Base-by-base conservation (phyloP, 331 rosid genomes). In the Quercus phellos region DNA sequence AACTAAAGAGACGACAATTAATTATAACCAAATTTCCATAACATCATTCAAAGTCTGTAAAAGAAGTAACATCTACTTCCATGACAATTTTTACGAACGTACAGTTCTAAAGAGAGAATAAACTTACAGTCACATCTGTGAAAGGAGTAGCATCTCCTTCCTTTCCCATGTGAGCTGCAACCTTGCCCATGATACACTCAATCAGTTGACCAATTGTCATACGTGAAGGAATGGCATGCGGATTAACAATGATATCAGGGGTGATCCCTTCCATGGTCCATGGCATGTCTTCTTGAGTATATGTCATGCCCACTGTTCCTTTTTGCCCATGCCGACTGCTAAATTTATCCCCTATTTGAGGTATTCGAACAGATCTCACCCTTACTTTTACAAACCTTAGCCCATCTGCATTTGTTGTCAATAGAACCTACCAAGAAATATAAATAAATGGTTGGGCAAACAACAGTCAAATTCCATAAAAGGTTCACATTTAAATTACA, bases 131-230 rank as follows among this genome's bases (percentile, higher is more conserved):
- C 42, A 88, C 92, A 81, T 88, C 90, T 4, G 92, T 88, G 60
- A 88, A 88, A 27, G 92, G 92, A 42, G 92, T 88, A 26, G 99
- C 97, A 84, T 95, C 99, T 83, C 98, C 99, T 87, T 95, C 99
- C 84, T 90, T 95, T 79, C 99, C 99, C 96, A 95, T 90, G 85
- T 95, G 98, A 56, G 99, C 99, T 38, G 99, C 99, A 63, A 95
- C 99, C 93, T 95, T 95, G 68, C 98, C 99, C 97, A 95, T 95
- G 88, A 95, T 93, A 87, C 99, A 93, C 86, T 95, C 99, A 70
- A 95, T 95, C 70, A 95, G 98, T 88, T 95, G 99, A 66, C 99
- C 99, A 74, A 95, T 95, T 38, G 99, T 93, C 98, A 95, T 95
- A 26, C 99, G 94, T 74, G 99, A 95, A 78, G 99, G 99, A 85